These are phyloP conservation scores for Salix viminalis DNA, from an alignment of 345 rosid species.

Conservation along the genomic window DNA sequence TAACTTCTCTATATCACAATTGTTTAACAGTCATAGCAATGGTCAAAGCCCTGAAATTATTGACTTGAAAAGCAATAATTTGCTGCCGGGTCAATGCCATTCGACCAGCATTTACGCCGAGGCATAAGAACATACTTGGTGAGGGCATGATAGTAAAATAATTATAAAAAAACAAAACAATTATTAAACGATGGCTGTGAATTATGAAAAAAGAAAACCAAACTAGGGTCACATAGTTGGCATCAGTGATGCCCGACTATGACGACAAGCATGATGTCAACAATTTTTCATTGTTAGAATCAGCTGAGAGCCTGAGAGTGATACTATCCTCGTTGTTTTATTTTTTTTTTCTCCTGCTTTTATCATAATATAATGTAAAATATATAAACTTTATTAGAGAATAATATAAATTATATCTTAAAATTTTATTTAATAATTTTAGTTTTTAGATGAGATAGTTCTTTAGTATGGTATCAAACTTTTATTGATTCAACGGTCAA, in stretches of 20 bases:
- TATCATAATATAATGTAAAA: neutral
- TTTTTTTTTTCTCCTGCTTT: neutral
- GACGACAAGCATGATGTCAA: neutral
- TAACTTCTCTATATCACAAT: neutral
- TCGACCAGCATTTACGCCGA: neutral
- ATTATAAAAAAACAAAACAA: neutral
- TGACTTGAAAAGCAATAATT: neutral
- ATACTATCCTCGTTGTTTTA: neutral
- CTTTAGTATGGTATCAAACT: accelerated
- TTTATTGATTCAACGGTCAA: too few relatives aligned
- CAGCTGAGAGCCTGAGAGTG: neutral
- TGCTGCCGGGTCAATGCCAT: neutral
- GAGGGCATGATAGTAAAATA: neutral
- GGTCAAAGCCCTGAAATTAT: neutral
- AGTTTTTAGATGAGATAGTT: too few relatives aligned
- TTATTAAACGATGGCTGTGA: neutral
- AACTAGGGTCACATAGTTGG: neutral
- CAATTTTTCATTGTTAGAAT: neutral
- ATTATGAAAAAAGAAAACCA: neutral
- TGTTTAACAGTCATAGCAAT: neutral
- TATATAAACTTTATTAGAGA: neutral
- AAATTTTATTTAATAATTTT: too few relatives aligned
- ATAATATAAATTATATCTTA: too few relatives aligned
- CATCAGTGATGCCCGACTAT: neutral
- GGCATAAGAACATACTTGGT: too few relatives aligned